Base-by-base conservation (phyloP, 352 stramenopile genomes). In the Phytopythium cucurbitacearum region DNA sequence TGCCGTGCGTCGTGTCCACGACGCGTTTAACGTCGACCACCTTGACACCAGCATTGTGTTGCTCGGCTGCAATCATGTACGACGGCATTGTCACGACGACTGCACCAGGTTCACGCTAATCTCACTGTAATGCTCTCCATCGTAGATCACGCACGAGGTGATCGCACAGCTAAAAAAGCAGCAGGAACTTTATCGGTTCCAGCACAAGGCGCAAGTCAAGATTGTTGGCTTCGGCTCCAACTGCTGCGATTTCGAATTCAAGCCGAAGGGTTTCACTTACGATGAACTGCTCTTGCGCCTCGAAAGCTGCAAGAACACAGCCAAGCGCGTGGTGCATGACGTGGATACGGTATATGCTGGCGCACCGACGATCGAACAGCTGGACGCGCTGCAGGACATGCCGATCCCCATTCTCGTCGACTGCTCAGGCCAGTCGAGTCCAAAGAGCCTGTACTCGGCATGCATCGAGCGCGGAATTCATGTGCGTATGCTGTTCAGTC, bases 1-100 rank as follows among this genome's bases (percentile, higher is more conserved):
- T 37, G 79, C 79, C 21, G 81, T 92, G 41, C 75, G 81, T 15
- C 79, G 79, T 39, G 76, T 92, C 4, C 81, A 92, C 34, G 81
- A 92, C 48, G 79, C 81, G 7, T 92, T 92, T 52, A 92, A 92
- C 57, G 76, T 87, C 34, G 80, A 89, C 33, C 76, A 85, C 50
- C 50, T 89, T 15, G 74, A 85, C n/a, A 82, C 71, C 21, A 92
- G 84, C 58, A 21, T 92, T 21, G 75, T 87, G 7, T 59, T 92
- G 12, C 51, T 92, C 1, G 81, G 81, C 33, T 89, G 70, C 65
- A 91, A 89, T 47, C 71, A 78, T 51, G 70, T 79, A 63, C 35
- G 69, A 21, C 16, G 8, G 10, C 0, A 33, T 57, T 11, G 28
- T 40, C 12, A 28, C 21, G 21, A 28, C 21, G 21, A 28, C 21